Evolutionary conservation across 352 stramenopile genomes (phyloP).

Genomic region (Phytophthora citricola): DNA sequence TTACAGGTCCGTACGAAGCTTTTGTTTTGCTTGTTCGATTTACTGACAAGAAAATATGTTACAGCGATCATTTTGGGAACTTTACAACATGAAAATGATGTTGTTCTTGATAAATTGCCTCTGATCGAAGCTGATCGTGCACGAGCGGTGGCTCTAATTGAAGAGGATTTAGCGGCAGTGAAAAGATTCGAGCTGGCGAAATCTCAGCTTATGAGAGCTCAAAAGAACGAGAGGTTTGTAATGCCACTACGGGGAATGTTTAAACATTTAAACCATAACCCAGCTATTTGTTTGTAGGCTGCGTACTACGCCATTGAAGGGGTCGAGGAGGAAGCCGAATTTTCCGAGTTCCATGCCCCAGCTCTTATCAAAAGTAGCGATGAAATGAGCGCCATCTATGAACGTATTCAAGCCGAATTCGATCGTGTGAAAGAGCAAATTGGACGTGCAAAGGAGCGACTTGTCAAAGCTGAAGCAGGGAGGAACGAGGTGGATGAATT

Average conservation of each 20-base stretch:
- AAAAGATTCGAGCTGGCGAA: constrained; percentile 41
- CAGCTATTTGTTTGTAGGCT: constrained; percentile 25
- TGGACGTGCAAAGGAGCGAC: constrained; percentile 5
- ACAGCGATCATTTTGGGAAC: constrained; percentile 62
- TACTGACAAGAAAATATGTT: constrained; percentile 4
- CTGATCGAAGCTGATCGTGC: constrained; percentile 65
- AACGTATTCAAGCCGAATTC: constrained; percentile 43
- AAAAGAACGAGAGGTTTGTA: constrained; percentile 52
- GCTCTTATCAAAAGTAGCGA: constrained; percentile 65
- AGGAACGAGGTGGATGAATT: constrained; percentile 29
- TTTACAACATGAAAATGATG: constrained; percentile 50
- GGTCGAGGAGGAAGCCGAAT: constrained; percentile 80
- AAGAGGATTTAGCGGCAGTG: constrained; percentile 48
- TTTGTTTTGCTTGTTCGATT: too few species aligned
- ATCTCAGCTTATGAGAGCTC: constrained; percentile 32
- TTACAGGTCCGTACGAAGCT: constrained; percentile 40
- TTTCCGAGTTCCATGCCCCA: constrained; percentile 73
- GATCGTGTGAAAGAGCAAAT: constrained; percentile 30
- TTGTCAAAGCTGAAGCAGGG: constrained; percentile 26
- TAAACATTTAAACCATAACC: not conserved
- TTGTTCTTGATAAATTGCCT: constrained; percentile 62
- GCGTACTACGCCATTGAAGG: constrained; percentile 65
- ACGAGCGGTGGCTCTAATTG: constrained; percentile 44
- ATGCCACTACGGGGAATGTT: not conserved
- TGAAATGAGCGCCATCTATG: constrained; percentile 58